These are phyloP conservation scores for Melastoma malabathricum DNA, from an alignment of 345 rosid genomes.

Conservation along the genomic window DNA sequence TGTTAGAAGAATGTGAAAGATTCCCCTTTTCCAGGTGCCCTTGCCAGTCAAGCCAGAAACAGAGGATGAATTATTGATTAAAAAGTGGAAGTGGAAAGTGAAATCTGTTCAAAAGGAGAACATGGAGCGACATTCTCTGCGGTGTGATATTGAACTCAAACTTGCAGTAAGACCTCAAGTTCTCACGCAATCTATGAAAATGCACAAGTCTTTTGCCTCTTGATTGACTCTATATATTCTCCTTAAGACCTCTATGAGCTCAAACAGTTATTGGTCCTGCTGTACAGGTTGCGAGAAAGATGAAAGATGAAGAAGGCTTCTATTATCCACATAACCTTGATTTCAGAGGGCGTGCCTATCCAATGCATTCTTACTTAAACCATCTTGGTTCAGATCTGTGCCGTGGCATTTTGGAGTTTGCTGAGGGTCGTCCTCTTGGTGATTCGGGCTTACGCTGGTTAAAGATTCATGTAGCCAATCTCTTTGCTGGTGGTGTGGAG, in stretches of 20 bases:
- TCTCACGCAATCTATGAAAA: background rate
- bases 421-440: conserved; percentile 84
- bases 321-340: conserved; percentile 94
- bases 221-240: too few relatives aligned
- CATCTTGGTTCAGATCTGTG: conserved; percentile 99
- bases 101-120: conserved; percentile 57
- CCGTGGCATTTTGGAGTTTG: conserved; percentile 92
- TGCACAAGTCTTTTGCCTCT: too few relatives aligned
- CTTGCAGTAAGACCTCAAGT: conserved; percentile 60
- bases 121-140: conserved; percentile 81
- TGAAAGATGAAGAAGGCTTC: conserved; percentile 89
- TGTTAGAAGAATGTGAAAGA: background rate
- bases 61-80: conserved; percentile 52
- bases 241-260: background rate
- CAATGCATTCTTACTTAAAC: conserved; percentile 94
- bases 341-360: conserved; percentile 97
- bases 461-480: conserved; percentile 93
- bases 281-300: conserved; percentile 82
- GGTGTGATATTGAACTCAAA: conserved; percentile 88
- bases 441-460: conserved; percentile 77
- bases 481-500: conserved; percentile 92
- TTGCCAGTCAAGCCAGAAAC: conserved; percentile 61
- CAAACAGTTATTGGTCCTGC: conserved; percentile 3
- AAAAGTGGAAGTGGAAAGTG: conserved; percentile 83
- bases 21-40: conserved; percentile 28